Conservation (phyloP, 306 rosid species). For the Coriaria nepalensis region DNA sequence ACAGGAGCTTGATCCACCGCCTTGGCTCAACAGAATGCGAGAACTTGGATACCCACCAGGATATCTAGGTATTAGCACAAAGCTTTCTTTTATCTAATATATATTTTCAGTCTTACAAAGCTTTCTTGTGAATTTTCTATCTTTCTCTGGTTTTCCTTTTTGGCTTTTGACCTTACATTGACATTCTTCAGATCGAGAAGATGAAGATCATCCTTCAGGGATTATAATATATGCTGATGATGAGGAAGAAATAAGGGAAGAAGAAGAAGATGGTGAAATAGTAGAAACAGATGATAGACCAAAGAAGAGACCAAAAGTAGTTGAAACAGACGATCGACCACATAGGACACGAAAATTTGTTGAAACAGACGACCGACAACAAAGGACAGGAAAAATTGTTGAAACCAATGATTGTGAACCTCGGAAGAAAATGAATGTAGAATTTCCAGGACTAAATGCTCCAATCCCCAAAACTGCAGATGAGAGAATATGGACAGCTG, state of each 20-base stretch:
- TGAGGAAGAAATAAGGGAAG: slow-evolving; percentile 25
- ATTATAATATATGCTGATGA: slow-evolving; percentile 57
- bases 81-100: slow-evolving; percentile 5
- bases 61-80: slow-evolving; percentile 58
- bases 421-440: slow-evolving; percentile 41
- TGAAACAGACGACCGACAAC: too few relatives aligned
- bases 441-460: slow-evolving; percentile 82
- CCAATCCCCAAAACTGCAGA: slow-evolving; percentile 80
- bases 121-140: neutral
- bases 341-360: too few relatives aligned
- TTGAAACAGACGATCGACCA: too few relatives aligned
- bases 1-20: slow-evolving; percentile 97
- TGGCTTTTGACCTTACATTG: slow-evolving; percentile 12
- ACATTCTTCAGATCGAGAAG: slow-evolving; percentile 46
- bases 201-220: slow-evolving; percentile 85
- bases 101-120: neutral
- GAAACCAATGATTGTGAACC: slow-evolving; percentile 35
- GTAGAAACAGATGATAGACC: slow-evolving; percentile 35
- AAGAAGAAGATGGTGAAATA: slow-evolving; percentile 93
- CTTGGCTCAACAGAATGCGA: slow-evolving; percentile 96
- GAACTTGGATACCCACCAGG: slow-evolving; percentile 98
- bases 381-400: slow-evolving; percentile 14
- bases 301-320: slow-evolving; percentile 39
- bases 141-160: neutral
- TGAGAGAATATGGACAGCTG: slow-evolving; percentile 56